Percentiles rank a stretch among this genome's conserved stretches.
phyloP scores from a whole-genome alignment of 768 basidiomycete genomes.

The Multifurca ochricompacta region DNA sequence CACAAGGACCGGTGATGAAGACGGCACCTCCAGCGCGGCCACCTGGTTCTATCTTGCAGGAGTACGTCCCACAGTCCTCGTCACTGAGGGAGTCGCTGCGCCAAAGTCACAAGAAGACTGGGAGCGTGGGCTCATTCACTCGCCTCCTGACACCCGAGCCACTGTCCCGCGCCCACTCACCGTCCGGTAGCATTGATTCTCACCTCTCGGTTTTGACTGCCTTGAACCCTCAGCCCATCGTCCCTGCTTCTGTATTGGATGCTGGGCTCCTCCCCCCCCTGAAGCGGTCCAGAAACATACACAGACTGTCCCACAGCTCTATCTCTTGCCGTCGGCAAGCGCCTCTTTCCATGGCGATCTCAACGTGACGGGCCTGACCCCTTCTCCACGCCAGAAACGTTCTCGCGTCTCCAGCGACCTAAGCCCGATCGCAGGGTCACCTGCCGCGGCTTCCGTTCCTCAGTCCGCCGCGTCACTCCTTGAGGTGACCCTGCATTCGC shows the following conservation, averaged over 20 bases:
- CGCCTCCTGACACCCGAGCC: constrained; percentile 13
- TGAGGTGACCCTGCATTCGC: constrained; percentile 1
- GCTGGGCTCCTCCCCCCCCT: constrained; percentile 21
- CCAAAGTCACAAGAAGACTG: constrained; percentile 6
- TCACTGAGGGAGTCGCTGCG: not conserved
- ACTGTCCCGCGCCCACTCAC: constrained; percentile 1
- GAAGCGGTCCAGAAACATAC: constrained; percentile 14
- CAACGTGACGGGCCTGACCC: not conserved
- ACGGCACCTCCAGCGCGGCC: not conserved
- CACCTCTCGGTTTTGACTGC: not conserved
- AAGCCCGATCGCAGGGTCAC: not conserved
- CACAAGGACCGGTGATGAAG: not conserved
- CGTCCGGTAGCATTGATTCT: constrained; percentile 4
- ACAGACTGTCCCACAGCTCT: constrained; percentile 9
- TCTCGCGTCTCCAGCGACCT: constrained; percentile 5
- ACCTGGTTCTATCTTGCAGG: not conserved
- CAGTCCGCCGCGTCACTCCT: not conserved
- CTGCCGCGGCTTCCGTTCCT: not conserved
- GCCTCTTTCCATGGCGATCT: not conserved
- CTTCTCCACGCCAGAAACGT: constrained; percentile 11
- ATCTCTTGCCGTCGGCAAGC: not conserved
- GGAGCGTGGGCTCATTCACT: constrained; percentile 20
- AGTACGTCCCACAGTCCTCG: not conserved
- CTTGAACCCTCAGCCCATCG: constrained; percentile 17
- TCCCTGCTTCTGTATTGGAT: constrained; percentile 21